These are phyloP conservation scores for Blastocystis sp. DNA, from an alignment of 352 stramenopile species.

Conservation along the genomic window DNA sequence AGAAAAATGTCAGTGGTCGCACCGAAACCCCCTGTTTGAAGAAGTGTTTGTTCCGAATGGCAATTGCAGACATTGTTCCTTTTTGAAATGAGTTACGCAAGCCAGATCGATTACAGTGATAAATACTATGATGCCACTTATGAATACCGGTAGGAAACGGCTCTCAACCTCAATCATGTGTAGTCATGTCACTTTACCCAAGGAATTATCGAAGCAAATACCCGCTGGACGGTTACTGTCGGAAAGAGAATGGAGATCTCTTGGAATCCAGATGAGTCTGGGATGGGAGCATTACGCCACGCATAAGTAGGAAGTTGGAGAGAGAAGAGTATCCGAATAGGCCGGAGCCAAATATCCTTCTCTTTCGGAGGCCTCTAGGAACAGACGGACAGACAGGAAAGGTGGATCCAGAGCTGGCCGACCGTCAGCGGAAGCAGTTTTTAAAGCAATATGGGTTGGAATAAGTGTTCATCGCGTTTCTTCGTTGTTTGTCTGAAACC, in stretches of 20 bases:
- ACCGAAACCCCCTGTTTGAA: background rate
- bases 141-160: slow-evolving; percentile 40
- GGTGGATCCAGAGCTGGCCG: slow-evolving; percentile 53
- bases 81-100: slow-evolving; percentile 27
- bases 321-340: background rate
- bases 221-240: slow-evolving; percentile 41
- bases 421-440: slow-evolving; percentile 38
- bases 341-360: slow-evolving; percentile 54
- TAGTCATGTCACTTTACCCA: slow-evolving; percentile 57
- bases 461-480: background rate
- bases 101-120: slow-evolving; percentile 55
- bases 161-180: background rate
- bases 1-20: background rate
- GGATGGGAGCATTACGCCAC: slow-evolving; percentile 56
- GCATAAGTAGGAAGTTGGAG: slow-evolving; percentile 3
- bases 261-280: slow-evolving; percentile 55
- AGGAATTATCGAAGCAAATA: slow-evolving; percentile 56
- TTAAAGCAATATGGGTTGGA: slow-evolving; percentile 51
- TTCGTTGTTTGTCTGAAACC: background rate
- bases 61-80: too few species aligned
- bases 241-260: slow-evolving; percentile 51
- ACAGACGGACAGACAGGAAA: slow-evolving; percentile 41
- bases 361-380: slow-evolving; percentile 43
- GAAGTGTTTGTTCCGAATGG: slow-evolving; percentile 1
- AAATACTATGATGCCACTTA: slow-evolving; percentile 56